phyloP scores from a whole-genome alignment of 805 yeast species.

The Cyberlindnera mississippiensis region DNA sequence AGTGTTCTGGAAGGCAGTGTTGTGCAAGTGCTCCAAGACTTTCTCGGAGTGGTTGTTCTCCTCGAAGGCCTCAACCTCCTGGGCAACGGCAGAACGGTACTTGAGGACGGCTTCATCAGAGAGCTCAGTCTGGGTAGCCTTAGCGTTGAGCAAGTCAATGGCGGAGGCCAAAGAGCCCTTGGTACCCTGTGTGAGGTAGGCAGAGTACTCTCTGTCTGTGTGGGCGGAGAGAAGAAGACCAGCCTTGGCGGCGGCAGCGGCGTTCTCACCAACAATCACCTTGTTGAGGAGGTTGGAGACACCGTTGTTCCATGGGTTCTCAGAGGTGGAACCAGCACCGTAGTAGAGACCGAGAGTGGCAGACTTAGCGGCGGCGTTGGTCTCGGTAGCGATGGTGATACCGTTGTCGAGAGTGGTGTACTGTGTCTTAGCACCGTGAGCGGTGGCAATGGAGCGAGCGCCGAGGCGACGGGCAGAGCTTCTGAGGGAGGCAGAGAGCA shows the following conservation, averaged over 20 bases:
- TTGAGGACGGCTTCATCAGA: constrained; percentile 43
- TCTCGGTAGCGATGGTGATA: constrained; percentile 66
- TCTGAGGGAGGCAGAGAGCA: constrained; percentile 27
- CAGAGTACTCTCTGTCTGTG: constrained; percentile 61
- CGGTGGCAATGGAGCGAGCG: constrained; percentile 54
- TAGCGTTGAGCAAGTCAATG: constrained; percentile 45
- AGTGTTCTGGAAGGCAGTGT: constrained; percentile 85
- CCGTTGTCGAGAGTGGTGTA: constrained; percentile 74
- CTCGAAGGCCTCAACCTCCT: constrained; percentile 53
- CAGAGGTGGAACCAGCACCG: constrained; percentile 78
- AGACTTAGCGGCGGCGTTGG: constrained; percentile 48
- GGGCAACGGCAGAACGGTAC: constrained; percentile 43
- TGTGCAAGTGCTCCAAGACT: constrained; percentile 70
- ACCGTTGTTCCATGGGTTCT: constrained; percentile 81
- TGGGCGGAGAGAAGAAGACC: constrained; percentile 57
- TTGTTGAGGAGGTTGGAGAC: constrained; percentile 61
- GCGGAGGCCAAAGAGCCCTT: constrained; percentile 50
- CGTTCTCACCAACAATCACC: constrained; percentile 37
- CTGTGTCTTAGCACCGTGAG: constrained; percentile 55
- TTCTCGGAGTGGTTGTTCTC: constrained; percentile 46
- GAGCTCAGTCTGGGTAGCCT: constrained; percentile 35
- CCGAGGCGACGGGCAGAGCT: constrained; percentile 19
- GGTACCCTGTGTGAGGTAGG: constrained; percentile 52
- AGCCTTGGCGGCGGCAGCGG: constrained; percentile 34
- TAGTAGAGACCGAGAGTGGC: constrained; percentile 66